Evolutionary conservation across 2,329 filamentous ascomycete species (phyloP).

Genomic region (Dothideomycetes sp.): DNA sequence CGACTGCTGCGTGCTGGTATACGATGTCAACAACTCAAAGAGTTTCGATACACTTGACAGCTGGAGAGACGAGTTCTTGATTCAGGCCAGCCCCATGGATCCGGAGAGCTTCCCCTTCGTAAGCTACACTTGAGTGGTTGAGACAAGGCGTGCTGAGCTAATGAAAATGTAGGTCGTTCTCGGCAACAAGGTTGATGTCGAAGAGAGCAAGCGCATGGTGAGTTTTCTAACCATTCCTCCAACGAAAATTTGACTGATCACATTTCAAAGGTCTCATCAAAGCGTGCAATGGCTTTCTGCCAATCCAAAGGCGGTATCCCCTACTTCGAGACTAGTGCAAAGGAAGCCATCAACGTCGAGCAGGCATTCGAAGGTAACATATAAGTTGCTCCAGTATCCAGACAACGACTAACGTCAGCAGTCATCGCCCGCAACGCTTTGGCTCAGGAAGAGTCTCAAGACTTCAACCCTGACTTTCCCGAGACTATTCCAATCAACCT

Average conservation of each 20-base stretch:
- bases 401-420: constrained; percentile 28
- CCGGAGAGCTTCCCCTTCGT: constrained; percentile 98
- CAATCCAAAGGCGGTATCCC: constrained; percentile 95
- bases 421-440: constrained; percentile 94
- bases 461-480: constrained; percentile 94
- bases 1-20: constrained; percentile 95
- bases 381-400: not conserved
- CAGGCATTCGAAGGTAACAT: constrained; percentile 59
- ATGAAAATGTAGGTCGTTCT: constrained; percentile 96
- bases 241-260: constrained; percentile 18
- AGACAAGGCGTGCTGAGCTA: too few species aligned
- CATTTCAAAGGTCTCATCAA: constrained; percentile 68
- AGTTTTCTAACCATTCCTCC: constrained; percentile 22
- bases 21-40: constrained; percentile 98
- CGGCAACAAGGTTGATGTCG: constrained; percentile 98
- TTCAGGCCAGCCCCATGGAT: constrained; percentile 92
- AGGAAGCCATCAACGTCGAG: constrained; percentile 97
- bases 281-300: constrained; percentile 94
- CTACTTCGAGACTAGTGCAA: constrained; percentile 98
- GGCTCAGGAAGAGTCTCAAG: constrained; percentile 92
- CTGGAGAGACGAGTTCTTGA: constrained; percentile 96
- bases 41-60: constrained; percentile 97
- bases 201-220: constrained; percentile 92
- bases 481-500: constrained; percentile 98
- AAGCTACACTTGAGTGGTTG: too few species aligned